Evolutionary conservation across 2,329 filamentous ascomycete genomes (phyloP).

Genomic region (Arthrobotrys megalospora): DNA sequence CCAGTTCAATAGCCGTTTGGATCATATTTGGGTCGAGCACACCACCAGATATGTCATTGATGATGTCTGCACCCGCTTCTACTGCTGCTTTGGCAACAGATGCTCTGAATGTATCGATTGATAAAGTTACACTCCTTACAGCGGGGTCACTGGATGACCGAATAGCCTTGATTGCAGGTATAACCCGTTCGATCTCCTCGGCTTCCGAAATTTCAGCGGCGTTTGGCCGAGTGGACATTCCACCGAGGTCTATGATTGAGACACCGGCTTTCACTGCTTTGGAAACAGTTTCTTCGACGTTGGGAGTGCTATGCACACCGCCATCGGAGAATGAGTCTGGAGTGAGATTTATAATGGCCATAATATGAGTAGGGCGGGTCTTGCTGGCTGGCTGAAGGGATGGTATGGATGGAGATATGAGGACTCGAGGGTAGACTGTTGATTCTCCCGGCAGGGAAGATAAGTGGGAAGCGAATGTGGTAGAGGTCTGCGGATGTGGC

Average conservation of each 20-base stretch:
- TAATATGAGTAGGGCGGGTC: slow-evolving; percentile 79
- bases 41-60: slow-evolving; percentile 95
- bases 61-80: slow-evolving; percentile 85
- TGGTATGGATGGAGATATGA: slow-evolving; percentile 70
- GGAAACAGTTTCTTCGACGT: slow-evolving; percentile 74
- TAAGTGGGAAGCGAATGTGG: slow-evolving; percentile 63
- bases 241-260: slow-evolving; percentile 90
- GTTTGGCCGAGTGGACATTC: slow-evolving; percentile 89
- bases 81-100: slow-evolving; percentile 83
- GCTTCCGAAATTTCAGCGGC: slow-evolving; percentile 77
- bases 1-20: slow-evolving; percentile 80
- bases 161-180: slow-evolving; percentile 83
- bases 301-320: slow-evolving; percentile 73
- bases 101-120: slow-evolving; percentile 93
- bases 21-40: slow-evolving; percentile 85
- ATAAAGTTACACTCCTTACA: slow-evolving; percentile 67
- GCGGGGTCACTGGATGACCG: slow-evolving; percentile 77
- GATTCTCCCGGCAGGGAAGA: slow-evolving; percentile 59
- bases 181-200: slow-evolving; percentile 82
- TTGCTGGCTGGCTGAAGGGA: slow-evolving; percentile 74
- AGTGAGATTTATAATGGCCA: slow-evolving; percentile 95
- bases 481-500: slow-evolving; percentile 64
- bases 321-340: slow-evolving; percentile 98
- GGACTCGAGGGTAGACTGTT: slow-evolving; percentile 72
- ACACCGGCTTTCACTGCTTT: slow-evolving; percentile 79